phyloP scores from a whole-genome alignment of 192 early-diverging fungal genomes.

The Backusella luteola region DNA sequence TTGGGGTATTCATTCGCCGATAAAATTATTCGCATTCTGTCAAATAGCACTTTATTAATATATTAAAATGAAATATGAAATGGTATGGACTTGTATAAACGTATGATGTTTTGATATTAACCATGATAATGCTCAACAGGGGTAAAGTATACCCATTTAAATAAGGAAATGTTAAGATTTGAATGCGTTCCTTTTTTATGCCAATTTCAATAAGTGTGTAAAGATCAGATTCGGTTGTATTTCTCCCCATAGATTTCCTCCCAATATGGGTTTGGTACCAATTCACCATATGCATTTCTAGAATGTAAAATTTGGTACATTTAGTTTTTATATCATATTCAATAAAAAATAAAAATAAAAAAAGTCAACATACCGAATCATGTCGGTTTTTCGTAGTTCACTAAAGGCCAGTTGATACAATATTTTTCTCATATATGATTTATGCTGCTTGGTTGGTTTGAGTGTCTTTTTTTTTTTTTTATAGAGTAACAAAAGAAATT shows the following conservation, averaged over 20 bases:
- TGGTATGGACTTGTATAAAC: neutral
- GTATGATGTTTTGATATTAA: neutral
- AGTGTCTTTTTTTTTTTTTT: neutral
- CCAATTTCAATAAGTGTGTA: neutral
- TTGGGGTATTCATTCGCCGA: neutral
- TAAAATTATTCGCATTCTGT: too few relatives aligned
- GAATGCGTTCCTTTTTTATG: too few relatives aligned
- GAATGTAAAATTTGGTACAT: neutral
- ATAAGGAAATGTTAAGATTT: too few relatives aligned
- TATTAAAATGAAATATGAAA: neutral
- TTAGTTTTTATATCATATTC: neutral
- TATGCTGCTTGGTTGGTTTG: neutral
- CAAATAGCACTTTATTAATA: too few relatives aligned
- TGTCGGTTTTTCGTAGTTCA: neutral
- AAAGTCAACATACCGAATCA: neutral
- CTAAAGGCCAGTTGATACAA: neutral
- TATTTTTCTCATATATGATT: neutral
- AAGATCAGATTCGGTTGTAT: neutral
- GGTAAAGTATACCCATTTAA: neutral
- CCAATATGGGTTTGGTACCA: neutral
- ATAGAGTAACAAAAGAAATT: neutral
- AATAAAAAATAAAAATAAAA: too few relatives aligned
- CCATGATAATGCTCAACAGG: neutral
- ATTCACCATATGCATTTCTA: neutral
- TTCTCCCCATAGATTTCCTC: conserved; percentile 1